These are phyloP conservation scores for Penstemon davidsonii DNA, from an alignment of 257 asterid species.

Conservation along the genomic window DNA sequence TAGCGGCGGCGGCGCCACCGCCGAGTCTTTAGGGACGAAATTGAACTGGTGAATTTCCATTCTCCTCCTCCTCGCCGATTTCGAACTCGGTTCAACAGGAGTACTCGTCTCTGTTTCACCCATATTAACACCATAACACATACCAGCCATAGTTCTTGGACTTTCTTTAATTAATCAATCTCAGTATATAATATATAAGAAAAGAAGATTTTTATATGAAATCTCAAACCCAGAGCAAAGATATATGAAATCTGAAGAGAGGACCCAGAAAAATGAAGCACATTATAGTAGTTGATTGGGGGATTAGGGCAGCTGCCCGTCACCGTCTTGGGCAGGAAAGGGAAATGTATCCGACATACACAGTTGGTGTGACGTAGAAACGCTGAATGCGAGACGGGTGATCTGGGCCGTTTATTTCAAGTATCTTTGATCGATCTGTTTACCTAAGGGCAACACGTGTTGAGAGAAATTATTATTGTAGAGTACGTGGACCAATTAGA, in stretches of 20 bases:
- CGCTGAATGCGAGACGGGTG: slow-evolving; percentile 34
- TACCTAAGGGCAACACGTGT: slow-evolving; percentile 49
- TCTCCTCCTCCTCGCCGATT: slow-evolving; percentile 62
- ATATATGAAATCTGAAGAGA: slow-evolving; percentile 21
- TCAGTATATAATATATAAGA: no score
- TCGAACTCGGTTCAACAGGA: slow-evolving; percentile 62
- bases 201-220: no score
- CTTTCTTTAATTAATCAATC: no score
- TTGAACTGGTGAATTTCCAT: slow-evolving; percentile 78
- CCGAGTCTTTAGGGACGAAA: slow-evolving; percentile 52
- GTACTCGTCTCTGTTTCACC: slow-evolving; percentile 68
- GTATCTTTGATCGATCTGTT: background rate
- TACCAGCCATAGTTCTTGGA: slow-evolving; percentile 56
- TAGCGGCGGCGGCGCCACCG: slow-evolving; percentile 53
- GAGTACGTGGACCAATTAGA: slow-evolving; percentile 64
- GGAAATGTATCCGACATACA: slow-evolving; percentile 58
- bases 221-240: background rate
- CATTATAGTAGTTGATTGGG: slow-evolving; percentile 42
- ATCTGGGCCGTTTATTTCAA: slow-evolving; percentile 34
- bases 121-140: slow-evolving; percentile 58
- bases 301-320: slow-evolving; percentile 81
- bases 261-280: slow-evolving; percentile 25
- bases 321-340: slow-evolving; percentile 73
- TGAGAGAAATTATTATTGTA: background rate
- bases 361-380: slow-evolving; percentile 63